Percentiles rank a stretch among this genome's conserved stretches.
Evolutionary conservation across 2,329 filamentous ascomycete genomes (phyloP).

Genomic region (Epichloe typhina): DNA sequence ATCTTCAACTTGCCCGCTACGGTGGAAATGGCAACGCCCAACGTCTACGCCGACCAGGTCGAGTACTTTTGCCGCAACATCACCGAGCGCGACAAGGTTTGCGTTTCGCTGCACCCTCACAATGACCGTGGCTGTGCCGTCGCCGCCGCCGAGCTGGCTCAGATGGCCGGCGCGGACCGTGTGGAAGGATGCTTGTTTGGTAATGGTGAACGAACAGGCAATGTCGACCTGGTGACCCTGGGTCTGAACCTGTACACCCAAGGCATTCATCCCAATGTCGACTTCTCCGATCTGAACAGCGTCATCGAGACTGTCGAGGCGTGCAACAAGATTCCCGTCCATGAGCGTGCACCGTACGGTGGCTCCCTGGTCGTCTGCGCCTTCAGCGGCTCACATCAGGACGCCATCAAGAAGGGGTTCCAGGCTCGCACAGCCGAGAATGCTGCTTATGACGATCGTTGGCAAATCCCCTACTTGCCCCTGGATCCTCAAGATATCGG

Average conservation of each 20-base stretch:
- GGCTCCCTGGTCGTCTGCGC: conserved; percentile 85
- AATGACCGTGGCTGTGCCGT: conserved; percentile 61
- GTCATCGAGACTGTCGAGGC: conserved; percentile 84
- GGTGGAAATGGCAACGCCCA: conserved; percentile 88
- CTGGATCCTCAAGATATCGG: conserved; percentile 89
- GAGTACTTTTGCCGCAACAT: conserved; percentile 90
- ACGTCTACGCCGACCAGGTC: conserved; percentile 91
- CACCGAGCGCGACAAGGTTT: conserved; percentile 71
- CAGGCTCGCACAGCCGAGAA: conserved; percentile 50
- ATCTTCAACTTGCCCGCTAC: conserved; percentile 97
- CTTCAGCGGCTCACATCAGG: conserved; percentile 86
- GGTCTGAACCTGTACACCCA: conserved; percentile 92
- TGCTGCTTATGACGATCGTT: conserved; percentile 50
- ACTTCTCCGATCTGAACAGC: conserved; percentile 78
- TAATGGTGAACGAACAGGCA: conserved; percentile 90
- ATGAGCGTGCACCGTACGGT: conserved; percentile 80
- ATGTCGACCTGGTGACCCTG: conserved; percentile 87
- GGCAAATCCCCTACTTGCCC: conserved; percentile 84
- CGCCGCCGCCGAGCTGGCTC: conserved; percentile 79
- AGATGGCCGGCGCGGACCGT: conserved; percentile 91
- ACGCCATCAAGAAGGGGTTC: conserved; percentile 91
- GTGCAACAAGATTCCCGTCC: conserved; percentile 89
- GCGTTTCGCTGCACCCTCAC: conserved; percentile 83
- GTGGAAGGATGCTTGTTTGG: conserved; percentile 82
- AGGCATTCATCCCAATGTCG: conserved; percentile 69